These are phyloP conservation scores for Goffeauzyma gilvescens DNA, from an alignment of 768 basidiomycete genomes.

Conservation along the genomic window DNA sequence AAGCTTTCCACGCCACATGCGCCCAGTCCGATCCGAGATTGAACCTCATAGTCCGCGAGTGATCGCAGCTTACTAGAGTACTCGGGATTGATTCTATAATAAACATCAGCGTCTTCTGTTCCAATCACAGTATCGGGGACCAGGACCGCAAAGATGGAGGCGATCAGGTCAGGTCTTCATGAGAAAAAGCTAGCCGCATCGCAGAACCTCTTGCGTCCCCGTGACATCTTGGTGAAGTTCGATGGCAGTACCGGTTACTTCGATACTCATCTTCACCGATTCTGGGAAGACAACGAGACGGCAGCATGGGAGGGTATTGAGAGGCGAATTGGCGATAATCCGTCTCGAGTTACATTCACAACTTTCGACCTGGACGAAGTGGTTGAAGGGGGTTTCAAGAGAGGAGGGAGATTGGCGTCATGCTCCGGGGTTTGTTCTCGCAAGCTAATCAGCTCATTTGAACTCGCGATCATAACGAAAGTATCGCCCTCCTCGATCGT, in stretches of 20 bases:
- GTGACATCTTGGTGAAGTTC: conserved; percentile 64
- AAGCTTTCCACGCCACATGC: conserved; percentile 84
- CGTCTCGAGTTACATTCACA: too few relatives aligned
- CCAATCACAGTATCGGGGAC: not conserved
- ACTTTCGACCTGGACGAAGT: too few relatives aligned
- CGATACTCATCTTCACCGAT: conserved; percentile 58
- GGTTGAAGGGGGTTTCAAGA: too few relatives aligned
- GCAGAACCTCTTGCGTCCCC: conserved; percentile 49
- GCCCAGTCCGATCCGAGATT: conserved; percentile 41
- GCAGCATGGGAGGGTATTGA: conserved; percentile 57
- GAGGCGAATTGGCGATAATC: conserved; percentile 2
- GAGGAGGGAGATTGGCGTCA: too few relatives aligned
- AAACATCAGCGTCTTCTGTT: conserved; percentile 52
- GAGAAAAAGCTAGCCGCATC: conserved; percentile 58
- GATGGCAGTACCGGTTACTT: conserved; percentile 66
- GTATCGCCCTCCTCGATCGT: too few relatives aligned
- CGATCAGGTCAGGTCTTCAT: conserved; percentile 42
- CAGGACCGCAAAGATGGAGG: not conserved
- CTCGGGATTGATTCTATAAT: conserved; percentile 57
- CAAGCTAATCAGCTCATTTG: too few relatives aligned
- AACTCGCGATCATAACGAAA: too few relatives aligned
- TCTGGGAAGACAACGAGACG: conserved; percentile 48
- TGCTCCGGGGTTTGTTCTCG: too few relatives aligned
- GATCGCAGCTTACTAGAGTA: conserved; percentile 39
- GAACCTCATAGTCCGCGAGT: conserved; percentile 17